Percentiles rank a stretch among this genome's conserved stretches.
Conservation (phyloP, 2,329 filamentous ascomycete species). For the Cladosporium sp. region DNA sequence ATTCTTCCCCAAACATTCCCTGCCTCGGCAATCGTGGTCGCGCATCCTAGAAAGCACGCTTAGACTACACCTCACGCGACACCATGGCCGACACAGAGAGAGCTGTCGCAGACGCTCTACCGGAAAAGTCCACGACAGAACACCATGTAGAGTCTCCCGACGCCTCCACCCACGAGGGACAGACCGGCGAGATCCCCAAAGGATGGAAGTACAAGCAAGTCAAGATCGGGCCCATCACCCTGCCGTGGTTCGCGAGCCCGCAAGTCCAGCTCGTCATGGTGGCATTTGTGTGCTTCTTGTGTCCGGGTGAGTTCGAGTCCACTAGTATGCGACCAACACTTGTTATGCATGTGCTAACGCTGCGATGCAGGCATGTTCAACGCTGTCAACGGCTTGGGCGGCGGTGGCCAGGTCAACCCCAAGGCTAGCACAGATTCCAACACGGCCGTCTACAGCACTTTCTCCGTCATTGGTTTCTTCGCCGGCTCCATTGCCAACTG, state of each 20-base stretch:
- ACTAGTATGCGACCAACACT: background rate
- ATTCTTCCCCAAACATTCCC: background rate
- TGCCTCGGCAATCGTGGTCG: slow-evolving; percentile 6
- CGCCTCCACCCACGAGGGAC: slow-evolving; percentile 19
- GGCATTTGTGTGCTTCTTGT: slow-evolving; percentile 55
- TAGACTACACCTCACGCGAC: slow-evolving; percentile 16
- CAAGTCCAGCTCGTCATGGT: slow-evolving; percentile 51
- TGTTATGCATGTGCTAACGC: slow-evolving; percentile 13
- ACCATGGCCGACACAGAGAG: slow-evolving; percentile 12
- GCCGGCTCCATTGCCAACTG: slow-evolving; percentile 74
- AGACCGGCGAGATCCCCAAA: slow-evolving; percentile 38
- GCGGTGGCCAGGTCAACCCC: slow-evolving; percentile 48
- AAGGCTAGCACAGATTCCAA: slow-evolving; percentile 64
- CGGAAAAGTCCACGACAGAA: slow-evolving; percentile 24
- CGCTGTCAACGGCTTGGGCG: slow-evolving; percentile 53
- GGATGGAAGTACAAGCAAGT: slow-evolving; percentile 51
- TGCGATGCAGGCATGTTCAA: slow-evolving; percentile 49
- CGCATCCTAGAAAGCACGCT: background rate
- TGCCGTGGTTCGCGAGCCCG: slow-evolving; percentile 54
- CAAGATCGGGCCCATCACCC: slow-evolving; percentile 42
- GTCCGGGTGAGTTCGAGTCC: slow-evolving; percentile 41
- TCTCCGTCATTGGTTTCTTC: slow-evolving; percentile 65
- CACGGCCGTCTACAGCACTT: slow-evolving; percentile 71
- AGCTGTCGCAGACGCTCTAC: slow-evolving; percentile 21
- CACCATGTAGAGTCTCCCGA: slow-evolving; percentile 18